phyloP scores from a whole-genome alignment of 164 flowering plant genomes.

The Taxillus chinensis region DNA sequence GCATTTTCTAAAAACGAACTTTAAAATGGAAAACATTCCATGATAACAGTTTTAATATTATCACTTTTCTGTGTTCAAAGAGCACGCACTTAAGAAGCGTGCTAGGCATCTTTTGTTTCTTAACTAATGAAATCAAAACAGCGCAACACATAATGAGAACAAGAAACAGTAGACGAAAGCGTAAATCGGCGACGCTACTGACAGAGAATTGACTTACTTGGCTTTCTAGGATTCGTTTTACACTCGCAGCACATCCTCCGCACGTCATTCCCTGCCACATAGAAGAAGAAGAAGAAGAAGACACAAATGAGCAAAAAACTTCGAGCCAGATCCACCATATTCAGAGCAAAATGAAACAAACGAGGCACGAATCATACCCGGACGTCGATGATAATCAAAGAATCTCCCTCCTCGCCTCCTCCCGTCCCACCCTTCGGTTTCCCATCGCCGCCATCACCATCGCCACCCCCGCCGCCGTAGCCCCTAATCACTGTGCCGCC shows the following conservation, averaged over 20 bases:
- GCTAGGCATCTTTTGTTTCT: too few relatives aligned
- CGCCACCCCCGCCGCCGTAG: constrained; percentile 32
- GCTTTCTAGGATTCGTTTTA: constrained; percentile 74
- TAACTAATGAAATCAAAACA: too few relatives aligned
- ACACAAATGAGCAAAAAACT: neutral
- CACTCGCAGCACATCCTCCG: constrained; percentile 88
- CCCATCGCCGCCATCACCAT: constrained; percentile 31
- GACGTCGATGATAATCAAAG: constrained; percentile 65
- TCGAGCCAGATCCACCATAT: neutral
- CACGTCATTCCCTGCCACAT: constrained; percentile 74
- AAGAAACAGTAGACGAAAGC: too few relatives aligned
- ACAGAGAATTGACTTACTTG: constrained; percentile 38
- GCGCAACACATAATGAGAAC: too few relatives aligned
- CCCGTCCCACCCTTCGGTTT: constrained; percentile 25
- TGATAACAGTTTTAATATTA: too few relatives aligned
- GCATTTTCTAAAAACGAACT: too few relatives aligned
- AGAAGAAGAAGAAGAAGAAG: neutral
- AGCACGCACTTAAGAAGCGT: too few relatives aligned
- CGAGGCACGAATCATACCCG: constrained; percentile 31
- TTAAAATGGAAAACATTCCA: too few relatives aligned
- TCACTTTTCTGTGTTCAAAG: too few relatives aligned
- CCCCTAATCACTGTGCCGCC: constrained; percentile 23
- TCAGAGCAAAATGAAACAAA: neutral
- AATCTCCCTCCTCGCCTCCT: constrained; percentile 34
- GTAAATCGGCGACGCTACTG: too few relatives aligned